Percentiles rank a stretch among this genome's conserved stretches.
These are phyloP conservation scores for Lycium barbarum DNA, from an alignment of 257 asterid genomes.

Conservation along the genomic window DNA sequence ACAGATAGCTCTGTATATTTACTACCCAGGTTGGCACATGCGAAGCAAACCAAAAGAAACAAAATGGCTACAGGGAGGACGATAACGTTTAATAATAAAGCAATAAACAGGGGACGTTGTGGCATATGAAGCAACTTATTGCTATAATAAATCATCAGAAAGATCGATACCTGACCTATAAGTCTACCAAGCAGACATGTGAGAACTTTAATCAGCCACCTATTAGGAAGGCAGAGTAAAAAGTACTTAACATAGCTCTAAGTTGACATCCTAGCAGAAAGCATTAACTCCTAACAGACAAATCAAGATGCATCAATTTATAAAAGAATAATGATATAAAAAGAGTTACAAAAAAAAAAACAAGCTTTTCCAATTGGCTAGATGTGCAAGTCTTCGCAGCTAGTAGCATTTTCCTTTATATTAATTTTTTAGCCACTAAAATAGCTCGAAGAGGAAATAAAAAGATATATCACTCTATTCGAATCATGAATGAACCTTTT, in stretches of 20 bases:
- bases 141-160: conserved; percentile 15
- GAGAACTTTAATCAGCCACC: neutral
- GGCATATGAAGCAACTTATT: neutral
- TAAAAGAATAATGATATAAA: neutral
- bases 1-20: neutral
- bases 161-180: neutral
- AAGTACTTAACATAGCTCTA: neutral
- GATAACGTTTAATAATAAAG: neutral
- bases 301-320: neutral
- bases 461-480: neutral
- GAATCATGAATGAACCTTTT: conserved; percentile 31
- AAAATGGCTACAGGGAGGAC: neutral
- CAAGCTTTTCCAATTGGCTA: neutral
- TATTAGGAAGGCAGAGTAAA: neutral
- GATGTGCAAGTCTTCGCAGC: neutral
- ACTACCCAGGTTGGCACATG: conserved; percentile 11
- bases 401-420: neutral
- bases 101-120: neutral
- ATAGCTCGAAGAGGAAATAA: neutral
- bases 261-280: neutral
- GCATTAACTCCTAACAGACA: neutral
- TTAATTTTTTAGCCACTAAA: neutral
- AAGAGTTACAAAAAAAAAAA: neutral
- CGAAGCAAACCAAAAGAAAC: neutral
- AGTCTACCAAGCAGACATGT: neutral